These are phyloP conservation scores for Cephalotrichum gorgonifer DNA, from an alignment of 2,329 filamentous ascomycete genomes.

Conservation along the genomic window DNA sequence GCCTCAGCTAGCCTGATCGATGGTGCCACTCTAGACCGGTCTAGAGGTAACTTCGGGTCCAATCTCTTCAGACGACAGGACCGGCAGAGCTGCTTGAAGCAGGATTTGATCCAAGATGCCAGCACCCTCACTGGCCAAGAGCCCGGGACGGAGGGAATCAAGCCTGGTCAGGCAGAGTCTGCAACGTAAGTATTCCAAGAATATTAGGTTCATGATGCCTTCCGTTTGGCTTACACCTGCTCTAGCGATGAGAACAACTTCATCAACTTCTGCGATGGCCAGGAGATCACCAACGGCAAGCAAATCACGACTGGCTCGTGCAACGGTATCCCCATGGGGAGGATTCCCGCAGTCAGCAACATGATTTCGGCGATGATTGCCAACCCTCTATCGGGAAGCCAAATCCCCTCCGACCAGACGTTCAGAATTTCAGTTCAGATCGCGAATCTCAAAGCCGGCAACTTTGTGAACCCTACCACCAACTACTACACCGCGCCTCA, in stretches of 20 bases:
- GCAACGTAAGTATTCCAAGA: conserved; percentile 24
- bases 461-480: conserved; percentile 40
- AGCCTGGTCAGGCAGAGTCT: conserved; percentile 24
- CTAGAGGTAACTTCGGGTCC: neutral
- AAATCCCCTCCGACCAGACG: conserved; percentile 23
- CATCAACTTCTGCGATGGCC: conserved; percentile 48
- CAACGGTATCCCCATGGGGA: conserved; percentile 47
- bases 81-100: conserved; percentile 17
- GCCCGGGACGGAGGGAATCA: conserved; percentile 15
- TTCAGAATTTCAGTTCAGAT: conserved; percentile 40
- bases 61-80: neutral
- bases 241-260: conserved; percentile 42
- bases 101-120: conserved; percentile 28
- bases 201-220: neutral
- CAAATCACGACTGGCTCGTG: conserved; percentile 40
- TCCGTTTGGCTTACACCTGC: neutral
- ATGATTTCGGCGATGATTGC: conserved; percentile 47
- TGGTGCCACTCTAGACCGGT: neutral
- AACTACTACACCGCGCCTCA: conserved; percentile 48
- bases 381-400: conserved; percentile 29
- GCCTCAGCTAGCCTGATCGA: conserved; percentile 1
- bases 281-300: conserved; percentile 42
- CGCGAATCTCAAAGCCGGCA: conserved; percentile 35
- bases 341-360: conserved; percentile 35
- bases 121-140: conserved; percentile 28